A percentile compares a stretch with the other conserved stretches of the same genome.
phyloP scores from a whole-genome alignment of 73 alveolate genomes.

The Paramecium sonneborni region DNA sequence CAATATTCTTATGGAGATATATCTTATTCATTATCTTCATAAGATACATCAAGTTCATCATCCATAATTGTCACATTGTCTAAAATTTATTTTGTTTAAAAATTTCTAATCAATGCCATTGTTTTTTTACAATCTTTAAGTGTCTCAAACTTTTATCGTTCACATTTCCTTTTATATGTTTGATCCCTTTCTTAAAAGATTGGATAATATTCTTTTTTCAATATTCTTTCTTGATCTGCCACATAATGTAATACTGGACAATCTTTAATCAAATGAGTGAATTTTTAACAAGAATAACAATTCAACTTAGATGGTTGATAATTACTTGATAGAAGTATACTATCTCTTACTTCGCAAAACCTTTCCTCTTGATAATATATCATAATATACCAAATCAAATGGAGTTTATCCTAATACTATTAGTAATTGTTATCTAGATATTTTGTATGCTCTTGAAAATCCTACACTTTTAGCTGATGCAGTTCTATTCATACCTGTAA shows the following conservation, averaged over 20 bases:
- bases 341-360: constrained; percentile 42
- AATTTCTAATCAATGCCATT: neutral
- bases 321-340: neutral
- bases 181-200: neutral
- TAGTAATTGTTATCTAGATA: neutral
- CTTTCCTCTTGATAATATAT: neutral
- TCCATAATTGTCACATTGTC: constrained; percentile 9
- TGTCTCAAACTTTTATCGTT: neutral
- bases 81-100: neutral
- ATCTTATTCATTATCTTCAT: neutral
- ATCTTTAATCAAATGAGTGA: constrained; percentile 10
- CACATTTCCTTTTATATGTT: neutral
- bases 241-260: constrained; percentile 45
- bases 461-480: constrained; percentile 69
- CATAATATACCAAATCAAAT: neutral
- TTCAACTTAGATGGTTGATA: neutral
- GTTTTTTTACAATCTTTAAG: neutral
- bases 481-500: constrained; percentile 70
- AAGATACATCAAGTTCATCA: neutral
- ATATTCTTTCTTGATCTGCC: constrained; percentile 3
- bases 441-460: constrained; percentile 67
- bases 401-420: neutral
- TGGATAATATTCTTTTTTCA: constrained; percentile 40
- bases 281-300: constrained; percentile 37
- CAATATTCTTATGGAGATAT: neutral